Conservation (phyloP, 495 filamentous ascomycete genomes). For the Neurospora sp. region DNA sequence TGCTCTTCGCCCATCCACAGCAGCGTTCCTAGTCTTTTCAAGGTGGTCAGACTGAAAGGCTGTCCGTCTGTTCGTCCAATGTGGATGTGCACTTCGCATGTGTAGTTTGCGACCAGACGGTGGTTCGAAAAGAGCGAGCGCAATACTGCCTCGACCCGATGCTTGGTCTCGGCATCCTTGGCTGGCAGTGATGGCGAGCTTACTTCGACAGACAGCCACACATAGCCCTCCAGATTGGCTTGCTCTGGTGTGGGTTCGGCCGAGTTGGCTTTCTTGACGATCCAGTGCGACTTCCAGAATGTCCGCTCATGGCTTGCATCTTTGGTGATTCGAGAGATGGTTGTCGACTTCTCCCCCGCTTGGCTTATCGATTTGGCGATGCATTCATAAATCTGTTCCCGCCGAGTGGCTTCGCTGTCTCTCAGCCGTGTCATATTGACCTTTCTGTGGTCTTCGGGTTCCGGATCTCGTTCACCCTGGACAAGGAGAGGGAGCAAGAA, state of each 20-base stretch:
- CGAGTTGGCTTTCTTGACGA: slow-evolving; percentile 26
- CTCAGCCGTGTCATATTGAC: neutral
- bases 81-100: slow-evolving; percentile 25
- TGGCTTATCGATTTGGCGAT: slow-evolving; percentile 15
- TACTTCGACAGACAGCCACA: slow-evolving; percentile 23
- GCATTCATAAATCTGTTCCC: slow-evolving; percentile 4
- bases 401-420: neutral
- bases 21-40: slow-evolving; percentile 20
- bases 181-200: slow-evolving; percentile 18
- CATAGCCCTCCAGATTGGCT: slow-evolving; percentile 5
- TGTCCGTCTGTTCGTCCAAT: slow-evolving; percentile 19
- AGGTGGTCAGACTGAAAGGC: slow-evolving; percentile 14
- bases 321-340: slow-evolving; percentile 4
- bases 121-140: slow-evolving; percentile 6
- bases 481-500: slow-evolving; percentile 8
- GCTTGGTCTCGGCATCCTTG: slow-evolving; percentile 4
- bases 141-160: slow-evolving; percentile 11
- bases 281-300: slow-evolving; percentile 21
- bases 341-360: slow-evolving; percentile 10
- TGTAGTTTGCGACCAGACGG: slow-evolving; percentile 18
- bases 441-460: neutral
- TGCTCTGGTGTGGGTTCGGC: slow-evolving; percentile 13
- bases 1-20: slow-evolving; percentile 22
- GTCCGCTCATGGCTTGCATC: slow-evolving; percentile 9
- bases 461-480: neutral